These are phyloP conservation scores for Domatiomyces globalis DNA, from an alignment of 2,329 filamentous ascomycete species.

Conservation along the genomic window DNA sequence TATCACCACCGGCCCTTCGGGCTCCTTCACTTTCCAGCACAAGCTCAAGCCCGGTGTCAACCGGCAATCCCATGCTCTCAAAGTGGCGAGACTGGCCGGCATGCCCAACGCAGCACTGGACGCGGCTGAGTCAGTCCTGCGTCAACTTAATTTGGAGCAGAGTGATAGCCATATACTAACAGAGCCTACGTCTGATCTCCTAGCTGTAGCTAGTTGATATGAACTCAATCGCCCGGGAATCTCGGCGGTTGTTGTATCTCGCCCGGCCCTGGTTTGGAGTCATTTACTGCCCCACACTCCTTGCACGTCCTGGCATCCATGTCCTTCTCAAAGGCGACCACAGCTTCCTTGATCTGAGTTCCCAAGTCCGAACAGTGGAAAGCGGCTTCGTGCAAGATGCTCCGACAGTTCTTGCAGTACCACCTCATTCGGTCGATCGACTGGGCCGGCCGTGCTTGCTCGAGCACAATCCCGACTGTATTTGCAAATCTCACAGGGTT, in stretches of 20 bases:
- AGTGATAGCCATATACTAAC: neutral
- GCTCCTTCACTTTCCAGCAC: conserved; percentile 72
- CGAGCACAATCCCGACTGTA: conserved; percentile 86
- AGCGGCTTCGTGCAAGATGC: conserved; percentile 66
- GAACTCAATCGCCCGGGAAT: conserved; percentile 19
- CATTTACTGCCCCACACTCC: conserved; percentile 61
- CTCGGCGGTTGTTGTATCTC: conserved; percentile 30
- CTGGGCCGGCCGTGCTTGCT: conserved; percentile 60
- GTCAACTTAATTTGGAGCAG: conserved; percentile 6
- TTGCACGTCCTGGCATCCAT: conserved; percentile 58
- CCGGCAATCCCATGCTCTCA: conserved; percentile 74
- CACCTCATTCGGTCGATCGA: conserved; percentile 70
- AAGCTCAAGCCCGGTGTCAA: conserved; percentile 70
- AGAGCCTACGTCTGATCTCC: neutral
- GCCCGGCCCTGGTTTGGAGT: conserved; percentile 31
- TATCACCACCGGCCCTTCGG: conserved; percentile 57
- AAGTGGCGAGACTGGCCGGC: conserved; percentile 80
- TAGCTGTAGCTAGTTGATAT: neutral
- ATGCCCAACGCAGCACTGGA: conserved; percentile 58
- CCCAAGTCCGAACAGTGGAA: conserved; percentile 87
- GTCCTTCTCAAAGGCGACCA: conserved; percentile 63
- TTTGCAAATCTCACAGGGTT: conserved; percentile 87
- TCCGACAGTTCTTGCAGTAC: conserved; percentile 65
- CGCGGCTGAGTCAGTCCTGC: conserved; percentile 38
- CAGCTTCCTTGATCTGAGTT: conserved; percentile 84